Conservation (phyloP, 2,329 filamentous ascomycete genomes). For the Fusarium mexicanum region DNA sequence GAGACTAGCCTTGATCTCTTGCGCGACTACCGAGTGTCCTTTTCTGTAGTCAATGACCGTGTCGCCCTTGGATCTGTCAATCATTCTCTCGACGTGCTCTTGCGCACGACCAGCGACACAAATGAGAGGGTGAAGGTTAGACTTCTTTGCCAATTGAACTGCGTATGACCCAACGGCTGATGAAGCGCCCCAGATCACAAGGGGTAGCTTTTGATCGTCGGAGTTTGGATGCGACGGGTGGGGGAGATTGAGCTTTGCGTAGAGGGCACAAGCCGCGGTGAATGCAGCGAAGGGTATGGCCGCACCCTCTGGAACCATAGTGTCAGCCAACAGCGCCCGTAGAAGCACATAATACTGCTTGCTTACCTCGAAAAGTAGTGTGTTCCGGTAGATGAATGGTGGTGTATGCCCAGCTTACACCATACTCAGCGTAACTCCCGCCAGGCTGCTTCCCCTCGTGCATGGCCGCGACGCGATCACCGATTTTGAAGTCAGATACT, state of each 20-base stretch:
- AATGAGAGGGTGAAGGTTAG: slow-evolving; percentile 26
- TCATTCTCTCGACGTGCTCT: slow-evolving; percentile 12
- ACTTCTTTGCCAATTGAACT: slow-evolving; percentile 11
- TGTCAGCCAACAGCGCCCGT: not conserved
- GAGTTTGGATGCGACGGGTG: not conserved
- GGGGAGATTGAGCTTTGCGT: slow-evolving; percentile 1
- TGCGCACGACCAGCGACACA: slow-evolving; percentile 25
- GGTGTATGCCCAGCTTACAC: slow-evolving; percentile 12
- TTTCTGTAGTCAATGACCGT: slow-evolving; percentile 25
- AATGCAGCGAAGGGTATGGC: slow-evolving; percentile 10
- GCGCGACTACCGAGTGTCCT: not conserved
- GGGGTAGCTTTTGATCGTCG: not conserved
- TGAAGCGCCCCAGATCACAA: slow-evolving; percentile 27
- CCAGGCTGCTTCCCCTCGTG: slow-evolving; percentile 23
- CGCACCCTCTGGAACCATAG: not conserved
- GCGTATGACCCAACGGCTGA: slow-evolving; percentile 26
- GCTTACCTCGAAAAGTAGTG: slow-evolving; percentile 7
- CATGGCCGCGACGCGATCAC: slow-evolving; percentile 28
- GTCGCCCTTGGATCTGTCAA: slow-evolving; percentile 19
- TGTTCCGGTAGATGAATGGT: slow-evolving; percentile 15
- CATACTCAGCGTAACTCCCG: slow-evolving; percentile 29
- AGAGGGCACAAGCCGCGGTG: slow-evolving; percentile 20
- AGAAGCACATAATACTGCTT: rapidly evolving
- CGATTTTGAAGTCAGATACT: slow-evolving; percentile 17
- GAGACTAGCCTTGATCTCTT: not conserved